Conservation (phyloP, 257 asterid genomes). For the Eucommia ulmoides region DNA sequence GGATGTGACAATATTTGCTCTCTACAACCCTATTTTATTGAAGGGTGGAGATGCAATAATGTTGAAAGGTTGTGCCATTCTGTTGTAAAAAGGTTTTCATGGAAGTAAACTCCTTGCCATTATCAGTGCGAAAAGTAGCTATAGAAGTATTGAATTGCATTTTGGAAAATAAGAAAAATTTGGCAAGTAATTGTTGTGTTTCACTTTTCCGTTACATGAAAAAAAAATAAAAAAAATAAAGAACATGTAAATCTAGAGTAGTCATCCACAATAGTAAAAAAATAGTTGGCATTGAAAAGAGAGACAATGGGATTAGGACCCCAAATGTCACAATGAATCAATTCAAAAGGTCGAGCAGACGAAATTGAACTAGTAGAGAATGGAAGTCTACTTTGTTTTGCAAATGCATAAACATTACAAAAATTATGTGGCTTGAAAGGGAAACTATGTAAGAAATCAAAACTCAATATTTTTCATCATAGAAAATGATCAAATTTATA, state of each 20-base stretch:
- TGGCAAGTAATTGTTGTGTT: conserved; percentile 4
- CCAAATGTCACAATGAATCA: conserved; percentile 1
- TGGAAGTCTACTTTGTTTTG: background rate
- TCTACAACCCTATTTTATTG: background rate
- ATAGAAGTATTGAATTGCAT: conserved; percentile 1
- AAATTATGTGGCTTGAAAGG: background rate
- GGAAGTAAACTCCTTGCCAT: conserved; percentile 3
- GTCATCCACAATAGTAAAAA: background rate
- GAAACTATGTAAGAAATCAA: too few species aligned
- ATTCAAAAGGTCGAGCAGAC: background rate
- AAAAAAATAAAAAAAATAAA: too few species aligned
- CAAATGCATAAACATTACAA: background rate
- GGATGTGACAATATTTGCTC: background rate
- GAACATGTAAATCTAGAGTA: background rate
- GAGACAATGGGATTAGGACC: background rate
- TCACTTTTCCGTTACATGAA: conserved; percentile 5
- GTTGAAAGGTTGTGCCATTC: background rate
- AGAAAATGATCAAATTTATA: too few species aligned
- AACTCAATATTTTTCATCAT: too few species aligned
- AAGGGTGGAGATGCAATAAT: background rate
- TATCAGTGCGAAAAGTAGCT: conserved; percentile 3
- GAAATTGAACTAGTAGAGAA: background rate
- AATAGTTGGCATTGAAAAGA: background rate
- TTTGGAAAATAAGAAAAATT: background rate
- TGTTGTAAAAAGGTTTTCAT: background rate